Evolutionary conservation across 139 green algal genomes (phyloP), one percentile per base, ranked within the genome.

Genomic region (Picochlorum sp.): DNA sequence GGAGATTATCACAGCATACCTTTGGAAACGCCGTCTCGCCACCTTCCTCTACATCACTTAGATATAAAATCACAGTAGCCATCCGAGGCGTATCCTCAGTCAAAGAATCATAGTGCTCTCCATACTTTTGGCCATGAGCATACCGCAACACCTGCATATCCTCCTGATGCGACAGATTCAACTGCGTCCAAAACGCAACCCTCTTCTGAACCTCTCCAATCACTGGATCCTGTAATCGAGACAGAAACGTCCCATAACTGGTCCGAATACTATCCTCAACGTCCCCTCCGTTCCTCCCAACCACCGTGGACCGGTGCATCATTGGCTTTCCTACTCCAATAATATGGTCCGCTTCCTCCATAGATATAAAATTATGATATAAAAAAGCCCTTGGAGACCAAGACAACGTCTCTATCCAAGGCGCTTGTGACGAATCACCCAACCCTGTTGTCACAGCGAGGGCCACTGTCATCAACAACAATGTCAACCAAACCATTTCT

Each of bases 141-240:
- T 96, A 96, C 30, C 85, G 52, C 61, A 82, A 68, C 24, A 85
- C 73, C 78, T 96, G 86, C 69, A 91, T 85, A 76, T 96, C 89
- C 65, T 96, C 89, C 56, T 90, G 81, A 68, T 95, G 68, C 0
- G 52, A 64, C 4, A 84, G 20, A 26, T 85, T 84, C 20, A 95
- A 69, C 37, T 84, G 70, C 26, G 85, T 85, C 88, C 85, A 94
- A 2, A 4, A 23, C 15, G 84, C 82, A 30, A 94, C 15, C 0
- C 85, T 78, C 49, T 80, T 20, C 71, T 92, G 81, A 4, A 96
- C 72, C 2, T 56, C 51, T 3, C 62, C 63, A 8, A 92, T 77
- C 0, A 90, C 49, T 0, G 56, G n/a, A 65, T 94, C 85, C 56
- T 82, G 74, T 14, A 80, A 66, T 4, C 85, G 78, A 46, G 73